A percentile compares a stretch with the other conserved stretches of the same genome.
phyloP scores from a whole-genome alignment of 345 rosid genomes.

The Acer negundo region DNA sequence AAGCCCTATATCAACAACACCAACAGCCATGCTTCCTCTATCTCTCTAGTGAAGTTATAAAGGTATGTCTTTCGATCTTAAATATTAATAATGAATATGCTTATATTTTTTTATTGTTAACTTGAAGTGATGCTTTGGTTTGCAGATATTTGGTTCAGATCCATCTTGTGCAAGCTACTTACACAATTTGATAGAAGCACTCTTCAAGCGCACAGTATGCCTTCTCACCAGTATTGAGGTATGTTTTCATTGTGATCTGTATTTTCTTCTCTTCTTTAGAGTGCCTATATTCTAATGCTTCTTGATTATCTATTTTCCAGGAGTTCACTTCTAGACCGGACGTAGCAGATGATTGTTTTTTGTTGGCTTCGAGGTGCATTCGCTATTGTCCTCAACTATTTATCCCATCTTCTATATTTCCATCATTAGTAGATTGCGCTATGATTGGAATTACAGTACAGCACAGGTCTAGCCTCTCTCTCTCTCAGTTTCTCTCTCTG shows the following conservation, averaged over 20 bases:
- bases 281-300: neutral
- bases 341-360: constrained; percentile 93
- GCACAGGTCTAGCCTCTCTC: constrained; percentile 67
- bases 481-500: constrained; percentile 14
- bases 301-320: constrained; percentile 46
- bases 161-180: constrained; percentile 86
- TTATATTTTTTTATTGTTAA: neutral
- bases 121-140: constrained; percentile 23
- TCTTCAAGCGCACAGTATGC: constrained; percentile 79
- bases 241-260: constrained; percentile 17
- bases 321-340: constrained; percentile 95
- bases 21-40: constrained; percentile 99
- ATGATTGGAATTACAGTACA: constrained; percentile 89
- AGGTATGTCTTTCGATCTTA: constrained; percentile 45
- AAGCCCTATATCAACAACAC: constrained; percentile 83
- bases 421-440: constrained; percentile 77
- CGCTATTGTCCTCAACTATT: constrained; percentile 93
- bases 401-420: constrained; percentile 78
- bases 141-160: constrained; percentile 97
- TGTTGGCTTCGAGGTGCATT: constrained; percentile 94
- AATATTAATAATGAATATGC: neutral
- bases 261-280: constrained; percentile 17
- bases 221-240: constrained; percentile 91
- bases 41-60: constrained; percentile 98
- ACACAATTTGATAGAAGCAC: constrained; percentile 84